A percentile compares a stretch with the other conserved stretches of the same genome.
Evolutionary conservation across 257 asterid species (phyloP).

Genomic region (Avicennia marina): DNA sequence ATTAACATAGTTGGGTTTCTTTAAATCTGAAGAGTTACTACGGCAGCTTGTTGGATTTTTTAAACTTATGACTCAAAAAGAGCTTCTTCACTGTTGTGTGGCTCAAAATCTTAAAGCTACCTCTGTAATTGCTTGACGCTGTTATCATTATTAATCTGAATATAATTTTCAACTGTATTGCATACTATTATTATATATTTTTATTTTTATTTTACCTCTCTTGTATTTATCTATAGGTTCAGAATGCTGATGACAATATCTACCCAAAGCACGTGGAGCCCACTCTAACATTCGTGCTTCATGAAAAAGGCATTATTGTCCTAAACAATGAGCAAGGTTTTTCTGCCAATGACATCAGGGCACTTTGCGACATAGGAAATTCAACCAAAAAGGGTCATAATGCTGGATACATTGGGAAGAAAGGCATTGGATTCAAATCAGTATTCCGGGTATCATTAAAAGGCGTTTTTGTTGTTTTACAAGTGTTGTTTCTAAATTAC

Average conservation of each 20-base stretch:
- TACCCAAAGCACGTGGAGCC: slow-evolving; percentile 76
- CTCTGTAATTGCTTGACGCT: background rate
- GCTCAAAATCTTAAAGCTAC: too few relatives aligned
- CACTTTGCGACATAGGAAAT: slow-evolving; percentile 96
- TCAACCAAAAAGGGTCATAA: slow-evolving; percentile 66
- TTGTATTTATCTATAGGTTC: slow-evolving; percentile 51
- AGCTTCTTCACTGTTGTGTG: too few relatives aligned
- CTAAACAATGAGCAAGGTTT: slow-evolving; percentile 92
- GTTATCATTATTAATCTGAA: background rate
- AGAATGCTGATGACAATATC: slow-evolving; percentile 95
- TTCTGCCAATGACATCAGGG: slow-evolving; percentile 69
- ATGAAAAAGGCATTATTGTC: slow-evolving; percentile 65
- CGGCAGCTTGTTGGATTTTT: too few relatives aligned
- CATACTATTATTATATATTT: too few relatives aligned
- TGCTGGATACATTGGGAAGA: slow-evolving; percentile 96
- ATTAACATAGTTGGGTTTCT: too few relatives aligned
- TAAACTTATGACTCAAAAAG: too few relatives aligned
- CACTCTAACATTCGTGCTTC: slow-evolving; percentile 77
- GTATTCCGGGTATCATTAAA: slow-evolving; percentile 79
- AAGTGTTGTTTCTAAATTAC: slow-evolving; percentile 14
- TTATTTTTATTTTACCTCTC: background rate
- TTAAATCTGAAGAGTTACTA: too few relatives aligned
- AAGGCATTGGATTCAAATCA: slow-evolving; percentile 99
- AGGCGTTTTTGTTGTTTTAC: slow-evolving; percentile 14
- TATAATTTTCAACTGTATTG: background rate